A percentile compares a stretch with the other conserved stretches of the same genome.
phyloP scores from a whole-genome alignment of 2,329 filamentous ascomycete genomes.

The Phialophora macrospora region DNA sequence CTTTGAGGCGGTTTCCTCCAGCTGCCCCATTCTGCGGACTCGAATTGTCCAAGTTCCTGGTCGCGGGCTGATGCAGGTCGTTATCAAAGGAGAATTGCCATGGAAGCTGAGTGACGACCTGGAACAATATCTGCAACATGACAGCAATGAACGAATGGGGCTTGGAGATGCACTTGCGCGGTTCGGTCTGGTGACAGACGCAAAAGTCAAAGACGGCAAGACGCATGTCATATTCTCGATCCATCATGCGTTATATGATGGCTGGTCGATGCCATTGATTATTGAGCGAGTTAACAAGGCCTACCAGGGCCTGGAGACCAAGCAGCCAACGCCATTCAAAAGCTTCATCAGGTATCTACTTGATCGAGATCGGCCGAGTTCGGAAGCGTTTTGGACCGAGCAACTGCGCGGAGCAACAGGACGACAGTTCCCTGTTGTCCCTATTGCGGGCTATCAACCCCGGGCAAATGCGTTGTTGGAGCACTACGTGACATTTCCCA shows the following conservation, averaged over 20 bases:
- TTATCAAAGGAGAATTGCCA: slow-evolving; percentile 37
- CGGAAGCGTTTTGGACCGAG: slow-evolving; percentile 33
- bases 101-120: too few relatives aligned
- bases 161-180: too few relatives aligned
- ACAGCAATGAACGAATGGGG: too few relatives aligned
- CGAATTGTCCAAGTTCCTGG: slow-evolving; percentile 43
- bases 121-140: too few relatives aligned
- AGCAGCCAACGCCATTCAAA: slow-evolving; percentile 34
- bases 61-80: slow-evolving; percentile 42
- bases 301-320: slow-evolving; percentile 30
- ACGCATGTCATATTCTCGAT: too few relatives aligned
- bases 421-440: slow-evolving; percentile 18
- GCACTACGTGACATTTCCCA: too few relatives aligned
- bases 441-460: too few relatives aligned
- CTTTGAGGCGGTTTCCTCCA: slow-evolving; percentile 46
- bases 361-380: slow-evolving; percentile 27
- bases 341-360: slow-evolving; percentile 40
- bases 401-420: slow-evolving; percentile 28
- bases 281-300: slow-evolving; percentile 30
- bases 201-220: too few relatives aligned
- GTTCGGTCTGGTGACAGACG: too few relatives aligned
- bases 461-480: too few relatives aligned
- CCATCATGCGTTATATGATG: too few relatives aligned
- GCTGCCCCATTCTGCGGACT: slow-evolving; percentile 50
- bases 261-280: slow-evolving; percentile 28